Base-by-base conservation (phyloP, 2,329 filamentous ascomycete genomes). In the Penicillium expansum region DNA sequence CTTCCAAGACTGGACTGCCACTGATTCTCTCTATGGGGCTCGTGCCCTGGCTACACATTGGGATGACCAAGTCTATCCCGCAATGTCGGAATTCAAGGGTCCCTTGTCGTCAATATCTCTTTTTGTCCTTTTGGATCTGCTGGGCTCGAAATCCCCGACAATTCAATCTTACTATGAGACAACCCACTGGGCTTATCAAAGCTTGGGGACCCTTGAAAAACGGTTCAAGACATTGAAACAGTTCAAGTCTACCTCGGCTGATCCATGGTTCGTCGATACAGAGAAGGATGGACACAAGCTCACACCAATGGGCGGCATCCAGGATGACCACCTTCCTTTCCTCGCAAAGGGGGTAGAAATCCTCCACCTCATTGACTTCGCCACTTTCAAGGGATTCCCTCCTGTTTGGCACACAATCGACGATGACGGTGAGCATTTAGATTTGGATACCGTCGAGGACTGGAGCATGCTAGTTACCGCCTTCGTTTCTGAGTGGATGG, bases 251-350 rank as follows among this genome's bases (percentile, higher is more conserved):
- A 80, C 82, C 39, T 57, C 69, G 2, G 48, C 48, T 16, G 58
- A 64, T 41, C 71, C 74, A 0, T 96, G 96, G 70, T 77, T 97
- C 5, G 77, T 82, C 7, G 88, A 95, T 41, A 70, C 77, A 1
- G 76, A 80, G 20, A 90, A 87, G 72, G 71, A 78, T 48, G 72
- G 77, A 33, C 69, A 71, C 45, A 69, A 76, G 32, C 82, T 90
- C 67, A 74, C 62, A 60, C 41, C 74, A 41, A 69, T 74, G 37
- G 72, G 75, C n/a, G 74, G 79, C 14, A 84, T 96, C 10, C 81
- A 86, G 61, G 94, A 99, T 70, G 94, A 99, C 69, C 94, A 99
- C 71, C 74, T 97, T 5, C 94, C 94, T 0, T 99, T 99, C 67
- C 86, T 97, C 81, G 79, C 79, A 35, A 84, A 91, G 35, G 94